phyloP scores from a whole-genome alignment of 1,284 basidiomycete species.

The Sanghuangporus weigelae region DNA sequence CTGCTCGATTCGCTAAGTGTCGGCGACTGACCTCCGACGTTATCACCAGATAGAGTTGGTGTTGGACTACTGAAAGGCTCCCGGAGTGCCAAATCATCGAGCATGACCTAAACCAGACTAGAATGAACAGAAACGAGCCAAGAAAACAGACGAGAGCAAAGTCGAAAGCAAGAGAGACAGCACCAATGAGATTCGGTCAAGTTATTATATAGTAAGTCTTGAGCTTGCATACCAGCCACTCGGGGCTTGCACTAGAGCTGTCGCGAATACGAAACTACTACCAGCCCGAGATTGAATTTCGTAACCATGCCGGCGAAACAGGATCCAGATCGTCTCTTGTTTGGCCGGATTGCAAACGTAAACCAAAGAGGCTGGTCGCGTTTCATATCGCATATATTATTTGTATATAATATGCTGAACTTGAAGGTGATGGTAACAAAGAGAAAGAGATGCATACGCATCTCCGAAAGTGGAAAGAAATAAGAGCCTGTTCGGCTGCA shows the following conservation, averaged over 20 bases:
- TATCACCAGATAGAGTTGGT: background rate
- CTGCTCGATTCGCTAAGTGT: background rate
- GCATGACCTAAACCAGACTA: background rate
- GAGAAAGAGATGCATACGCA: background rate
- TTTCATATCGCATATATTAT: too few relatives aligned
- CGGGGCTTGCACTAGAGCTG: background rate
- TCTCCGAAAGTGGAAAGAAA: background rate
- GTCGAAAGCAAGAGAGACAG: background rate
- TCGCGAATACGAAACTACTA: background rate
- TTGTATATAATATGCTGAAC: background rate
- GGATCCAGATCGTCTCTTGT: background rate
- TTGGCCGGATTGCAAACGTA: background rate
- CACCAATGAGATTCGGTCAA: too few relatives aligned
- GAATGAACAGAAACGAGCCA: background rate
- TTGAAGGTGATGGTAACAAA: background rate
- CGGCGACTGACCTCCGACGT: background rate
- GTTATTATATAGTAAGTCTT: background rate
- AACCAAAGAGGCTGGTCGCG: background rate
- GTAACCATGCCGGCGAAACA: background rate
- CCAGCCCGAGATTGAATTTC: background rate
- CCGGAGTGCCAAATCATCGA: background rate
- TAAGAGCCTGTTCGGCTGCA: too few relatives aligned
- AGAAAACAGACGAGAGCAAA: background rate
- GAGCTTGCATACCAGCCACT: constrained; percentile 1
- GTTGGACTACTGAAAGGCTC: background rate